These are phyloP conservation scores for Vicia sativa DNA, from an alignment of 306 rosid species.

Conservation along the genomic window DNA sequence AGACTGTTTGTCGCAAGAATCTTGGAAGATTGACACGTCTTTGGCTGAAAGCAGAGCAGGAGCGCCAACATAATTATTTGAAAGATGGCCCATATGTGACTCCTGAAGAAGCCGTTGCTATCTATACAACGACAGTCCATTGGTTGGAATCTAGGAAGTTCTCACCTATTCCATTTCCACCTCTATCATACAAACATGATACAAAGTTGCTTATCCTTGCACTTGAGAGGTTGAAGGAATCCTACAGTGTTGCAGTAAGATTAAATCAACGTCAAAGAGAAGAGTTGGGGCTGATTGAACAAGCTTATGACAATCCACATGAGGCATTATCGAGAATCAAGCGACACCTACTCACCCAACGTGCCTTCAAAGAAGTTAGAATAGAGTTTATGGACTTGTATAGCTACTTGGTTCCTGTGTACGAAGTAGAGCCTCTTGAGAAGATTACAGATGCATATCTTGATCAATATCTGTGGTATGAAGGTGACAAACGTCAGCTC, in stretches of 20 bases:
- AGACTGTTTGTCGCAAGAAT: slow-evolving; percentile 96
- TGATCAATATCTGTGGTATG: slow-evolving; percentile 97
- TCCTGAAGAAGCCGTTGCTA: slow-evolving; percentile 98
- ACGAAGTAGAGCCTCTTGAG: slow-evolving; percentile 98
- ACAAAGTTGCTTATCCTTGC: slow-evolving; percentile 95
- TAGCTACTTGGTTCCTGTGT: slow-evolving; percentile 96
- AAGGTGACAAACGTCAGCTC: slow-evolving; percentile 98
- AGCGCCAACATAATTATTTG: slow-evolving; percentile 94
- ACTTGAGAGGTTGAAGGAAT: slow-evolving; percentile 94
- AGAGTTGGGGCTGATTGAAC: slow-evolving; percentile 95
- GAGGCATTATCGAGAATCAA: slow-evolving; percentile 96
- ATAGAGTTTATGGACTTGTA: slow-evolving; percentile 97
- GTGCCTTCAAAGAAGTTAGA: slow-evolving; percentile 99
- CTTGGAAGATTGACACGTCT: slow-evolving; percentile 97
- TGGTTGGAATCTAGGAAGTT: slow-evolving; percentile 99
- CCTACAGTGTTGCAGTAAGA: slow-evolving; percentile 96
- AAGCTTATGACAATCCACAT: slow-evolving; percentile 98
- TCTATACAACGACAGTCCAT: slow-evolving; percentile 93
- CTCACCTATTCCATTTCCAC: slow-evolving; percentile 97
- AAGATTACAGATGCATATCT: slow-evolving; percentile 99
- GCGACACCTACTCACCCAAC: slow-evolving; percentile 95
- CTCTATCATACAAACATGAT: slow-evolving; percentile 96
- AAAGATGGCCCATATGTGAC: slow-evolving; percentile 98
- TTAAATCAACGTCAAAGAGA: slow-evolving; percentile 95
- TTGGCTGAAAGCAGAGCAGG: slow-evolving; percentile 99